A percentile compares a stretch with the other conserved stretches of the same genome.
These are phyloP conservation scores for Circinella minor DNA, from an alignment of 371 early-diverging fungal species.

Conservation along the genomic window DNA sequence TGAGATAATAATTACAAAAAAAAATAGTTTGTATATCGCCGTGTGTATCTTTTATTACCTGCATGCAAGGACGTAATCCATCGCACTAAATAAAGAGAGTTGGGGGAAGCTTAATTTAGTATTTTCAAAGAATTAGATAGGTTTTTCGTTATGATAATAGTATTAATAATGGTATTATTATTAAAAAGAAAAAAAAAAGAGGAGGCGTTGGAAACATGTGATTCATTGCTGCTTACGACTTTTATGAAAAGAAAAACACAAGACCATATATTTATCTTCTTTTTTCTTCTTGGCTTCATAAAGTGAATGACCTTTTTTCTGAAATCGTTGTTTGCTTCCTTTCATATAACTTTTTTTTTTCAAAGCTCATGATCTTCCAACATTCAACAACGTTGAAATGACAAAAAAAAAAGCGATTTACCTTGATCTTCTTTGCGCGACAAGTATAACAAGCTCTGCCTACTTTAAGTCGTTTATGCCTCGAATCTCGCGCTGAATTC, in stretches of 20 bases:
- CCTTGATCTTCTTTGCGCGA: constrained; percentile 58
- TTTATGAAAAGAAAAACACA: too few species aligned
- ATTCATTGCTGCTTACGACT: too few species aligned
- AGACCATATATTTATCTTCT: too few species aligned
- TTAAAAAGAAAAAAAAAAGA: too few species aligned
- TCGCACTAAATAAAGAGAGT: constrained; percentile 38
- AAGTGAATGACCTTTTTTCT: too few species aligned
- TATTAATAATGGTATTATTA: too few species aligned
- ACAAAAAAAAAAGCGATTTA: constrained; percentile 6
- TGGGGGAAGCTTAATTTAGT: constrained; percentile 4
- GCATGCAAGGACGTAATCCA: constrained; percentile 60
- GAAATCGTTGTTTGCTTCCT: too few species aligned
- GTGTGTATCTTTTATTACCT: constrained; percentile 30
- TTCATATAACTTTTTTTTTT: too few species aligned
- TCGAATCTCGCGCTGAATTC: constrained; percentile 9
- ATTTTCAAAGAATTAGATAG: not conserved
- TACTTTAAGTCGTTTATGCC: constrained; percentile 50
- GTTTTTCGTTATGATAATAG: too few species aligned
- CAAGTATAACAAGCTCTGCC: constrained; percentile 51
- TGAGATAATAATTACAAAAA: not conserved
- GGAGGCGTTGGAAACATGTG: too few species aligned
- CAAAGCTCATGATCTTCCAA: too few species aligned
- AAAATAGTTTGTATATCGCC: not conserved
- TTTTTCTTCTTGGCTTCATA: too few species aligned
- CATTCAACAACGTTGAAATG: not conserved